These are phyloP conservation scores for Bruguiera sexangula DNA, from an alignment of 345 rosid species.

Conservation along the genomic window DNA sequence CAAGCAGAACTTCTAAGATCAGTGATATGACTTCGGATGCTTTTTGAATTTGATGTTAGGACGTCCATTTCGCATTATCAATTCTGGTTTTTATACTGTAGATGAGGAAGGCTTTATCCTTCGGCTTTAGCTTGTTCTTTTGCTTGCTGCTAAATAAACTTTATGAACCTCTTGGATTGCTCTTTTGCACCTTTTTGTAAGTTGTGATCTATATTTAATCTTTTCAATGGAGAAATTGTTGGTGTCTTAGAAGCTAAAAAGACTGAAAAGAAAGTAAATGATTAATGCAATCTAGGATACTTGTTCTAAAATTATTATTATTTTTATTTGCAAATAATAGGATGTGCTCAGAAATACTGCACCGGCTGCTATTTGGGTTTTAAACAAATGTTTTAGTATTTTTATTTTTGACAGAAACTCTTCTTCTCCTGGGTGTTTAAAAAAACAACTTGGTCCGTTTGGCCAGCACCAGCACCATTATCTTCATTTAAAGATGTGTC, in stretches of 20 bases:
- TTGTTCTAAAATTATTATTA: too few relatives aligned
- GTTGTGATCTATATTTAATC: too few relatives aligned
- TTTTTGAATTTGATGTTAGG: conserved; percentile 6
- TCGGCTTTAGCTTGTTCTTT: not conserved
- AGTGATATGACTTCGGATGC: not conserved
- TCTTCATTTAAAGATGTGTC: conserved; percentile 16
- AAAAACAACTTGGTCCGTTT: conserved; percentile 20
- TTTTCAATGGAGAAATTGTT: too few relatives aligned
- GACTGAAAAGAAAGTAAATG: too few relatives aligned
- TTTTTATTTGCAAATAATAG: too few relatives aligned
- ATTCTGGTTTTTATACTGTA: not conserved
- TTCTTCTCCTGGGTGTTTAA: conserved; percentile 22
- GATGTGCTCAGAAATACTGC: too few relatives aligned
- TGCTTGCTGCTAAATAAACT: not conserved
- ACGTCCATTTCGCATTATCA: not conserved
- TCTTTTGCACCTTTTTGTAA: too few relatives aligned
- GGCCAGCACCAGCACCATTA: conserved; percentile 21
- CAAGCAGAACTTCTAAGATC: not conserved
- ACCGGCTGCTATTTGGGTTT: too few relatives aligned
- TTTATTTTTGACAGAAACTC: conserved; percentile 5
- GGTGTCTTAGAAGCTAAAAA: too few relatives aligned
- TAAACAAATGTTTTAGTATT: not conserved
- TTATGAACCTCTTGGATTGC: not conserved
- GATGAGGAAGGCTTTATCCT: not conserved
- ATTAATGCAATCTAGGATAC: too few relatives aligned